Conservation (phyloP, 345 rosid species). For the Linum usitatissimum region DNA sequence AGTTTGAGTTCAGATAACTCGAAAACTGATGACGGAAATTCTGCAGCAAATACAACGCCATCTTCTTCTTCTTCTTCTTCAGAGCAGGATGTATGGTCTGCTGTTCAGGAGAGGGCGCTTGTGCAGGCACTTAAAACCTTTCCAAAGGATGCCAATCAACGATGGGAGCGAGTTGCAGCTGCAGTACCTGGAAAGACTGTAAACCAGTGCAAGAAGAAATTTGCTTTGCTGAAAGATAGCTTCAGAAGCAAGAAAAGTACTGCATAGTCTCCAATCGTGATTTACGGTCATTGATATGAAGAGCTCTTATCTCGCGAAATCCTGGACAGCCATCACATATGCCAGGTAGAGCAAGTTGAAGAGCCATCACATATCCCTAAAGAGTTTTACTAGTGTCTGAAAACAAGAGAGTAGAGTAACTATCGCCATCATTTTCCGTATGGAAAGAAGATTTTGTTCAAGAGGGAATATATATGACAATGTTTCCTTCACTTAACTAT, state of each 20-base stretch:
- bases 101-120: slow-evolving; percentile 87
- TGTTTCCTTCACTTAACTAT: no score
- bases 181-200: slow-evolving; percentile 92
- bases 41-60: slow-evolving; percentile 24
- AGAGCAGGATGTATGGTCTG: slow-evolving; percentile 78
- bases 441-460: no score
- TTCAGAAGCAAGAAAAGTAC: slow-evolving; percentile 69
- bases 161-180: slow-evolving; percentile 98
- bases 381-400: no score
- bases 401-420: no score
- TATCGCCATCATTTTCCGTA: no score
- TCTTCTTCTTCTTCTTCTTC: slow-evolving; percentile 36
- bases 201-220: slow-evolving; percentile 91
- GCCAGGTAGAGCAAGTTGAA: no score
- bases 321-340: no score
- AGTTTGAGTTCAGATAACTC: slow-evolving; percentile 26
- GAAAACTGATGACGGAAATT: slow-evolving; percentile 21
- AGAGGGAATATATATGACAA: no score
- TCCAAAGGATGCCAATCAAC: slow-evolving; percentile 78
- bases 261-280: slow-evolving; percentile 11
- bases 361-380: no score
- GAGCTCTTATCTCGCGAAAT: no score
- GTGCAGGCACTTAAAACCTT: slow-evolving; percentile 93
- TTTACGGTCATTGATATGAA: no score
- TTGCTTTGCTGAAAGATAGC: slow-evolving; percentile 64